Percentiles rank a stretch among this genome's conserved stretches.
phyloP scores from a whole-genome alignment of 2,329 filamentous ascomycete species.

The Dactylellina parvicollis region DNA sequence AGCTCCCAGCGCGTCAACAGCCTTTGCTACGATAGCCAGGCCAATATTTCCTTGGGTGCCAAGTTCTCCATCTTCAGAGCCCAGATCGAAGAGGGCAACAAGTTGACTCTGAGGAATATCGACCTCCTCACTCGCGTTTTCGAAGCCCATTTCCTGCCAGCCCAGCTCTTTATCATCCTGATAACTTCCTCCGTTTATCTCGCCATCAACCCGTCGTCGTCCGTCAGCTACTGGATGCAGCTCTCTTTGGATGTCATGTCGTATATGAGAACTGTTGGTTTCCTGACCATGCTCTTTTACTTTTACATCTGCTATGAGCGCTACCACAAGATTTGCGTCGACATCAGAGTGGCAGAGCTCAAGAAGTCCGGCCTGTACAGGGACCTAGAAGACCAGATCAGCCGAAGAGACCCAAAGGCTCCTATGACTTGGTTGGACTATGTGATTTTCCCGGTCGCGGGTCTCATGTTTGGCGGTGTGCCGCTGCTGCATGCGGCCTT shows the following conservation, averaged over 20 bases:
- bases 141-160: conserved; percentile 77
- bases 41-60: conserved; percentile 64
- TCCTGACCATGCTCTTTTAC: conserved; percentile 72
- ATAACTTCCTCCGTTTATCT: conserved; percentile 71
- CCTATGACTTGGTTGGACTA: conserved; percentile 66
- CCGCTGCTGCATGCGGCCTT: conserved; percentile 75
- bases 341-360: conserved; percentile 73
- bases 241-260: conserved; percentile 70
- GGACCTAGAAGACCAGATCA: conserved; percentile 68
- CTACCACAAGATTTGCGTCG: conserved; percentile 72
- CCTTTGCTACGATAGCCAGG: conserved; percentile 68
- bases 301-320: conserved; percentile 72
- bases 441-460: conserved; percentile 72
- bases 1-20: conserved; percentile 69
- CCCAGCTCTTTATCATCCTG: conserved; percentile 73
- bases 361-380: conserved; percentile 71
- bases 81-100: conserved; percentile 46
- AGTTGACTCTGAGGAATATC: conserved; percentile 62
- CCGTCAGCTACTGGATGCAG: conserved; percentile 67
- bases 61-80: conserved; percentile 23
- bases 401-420: conserved; percentile 66
- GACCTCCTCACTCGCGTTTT: conserved; percentile 74
- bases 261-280: conserved; percentile 70
- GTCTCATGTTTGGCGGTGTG: conserved; percentile 74
- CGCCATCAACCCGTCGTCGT: conserved; percentile 66